Conservation (phyloP, 202 grass and related monocot genomes). For the Eragrostis tef region DNA sequence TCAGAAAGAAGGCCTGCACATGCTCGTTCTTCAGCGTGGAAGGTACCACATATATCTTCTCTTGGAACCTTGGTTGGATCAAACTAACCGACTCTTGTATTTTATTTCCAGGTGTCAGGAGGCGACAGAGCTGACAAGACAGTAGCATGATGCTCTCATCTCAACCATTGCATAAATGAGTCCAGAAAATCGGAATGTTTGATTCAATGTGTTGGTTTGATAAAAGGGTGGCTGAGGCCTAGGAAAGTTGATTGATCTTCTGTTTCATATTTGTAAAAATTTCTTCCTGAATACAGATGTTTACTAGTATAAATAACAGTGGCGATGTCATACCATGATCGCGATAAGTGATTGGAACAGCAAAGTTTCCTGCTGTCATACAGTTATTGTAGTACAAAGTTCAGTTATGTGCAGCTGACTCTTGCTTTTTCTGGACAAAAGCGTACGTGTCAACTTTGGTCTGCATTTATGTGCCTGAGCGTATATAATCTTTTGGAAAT, state of each 20-base stretch:
- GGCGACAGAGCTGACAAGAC: slow-evolving; percentile 4
- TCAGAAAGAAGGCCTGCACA: slow-evolving; percentile 48
- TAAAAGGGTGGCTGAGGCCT: slow-evolving; percentile 22
- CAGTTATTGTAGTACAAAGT: neutral
- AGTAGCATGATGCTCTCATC: slow-evolving; percentile 15
- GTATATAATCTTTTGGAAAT: neutral
- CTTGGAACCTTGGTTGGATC: slow-evolving; percentile 18
- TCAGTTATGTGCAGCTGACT: neutral
- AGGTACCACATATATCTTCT: slow-evolving; percentile 42
- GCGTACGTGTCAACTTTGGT: neutral
- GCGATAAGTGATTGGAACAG: slow-evolving; percentile 47
- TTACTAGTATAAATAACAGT: slow-evolving; percentile 56
- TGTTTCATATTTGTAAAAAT: slow-evolving; percentile 54
- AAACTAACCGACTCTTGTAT: slow-evolving; percentile 20
- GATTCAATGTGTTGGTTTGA: slow-evolving; percentile 46
- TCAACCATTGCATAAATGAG: slow-evolving; percentile 43
- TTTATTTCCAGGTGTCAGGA: slow-evolving; percentile 32
- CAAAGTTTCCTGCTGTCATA: slow-evolving; percentile 32
- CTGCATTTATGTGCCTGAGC: neutral
- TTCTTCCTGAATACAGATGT: slow-evolving; percentile 21
- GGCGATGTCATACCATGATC: slow-evolving; percentile 8
- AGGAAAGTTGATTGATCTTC: slow-evolving; percentile 25
- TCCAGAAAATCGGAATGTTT: slow-evolving; percentile 14
- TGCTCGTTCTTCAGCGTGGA: slow-evolving; percentile 46
- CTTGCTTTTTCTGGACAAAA: slow-evolving; percentile 9